Evolutionary conservation across 345 rosid species (phyloP), one percentile per base, ranked within the genome.

Genomic region (Sisymbrium irio): DNA sequence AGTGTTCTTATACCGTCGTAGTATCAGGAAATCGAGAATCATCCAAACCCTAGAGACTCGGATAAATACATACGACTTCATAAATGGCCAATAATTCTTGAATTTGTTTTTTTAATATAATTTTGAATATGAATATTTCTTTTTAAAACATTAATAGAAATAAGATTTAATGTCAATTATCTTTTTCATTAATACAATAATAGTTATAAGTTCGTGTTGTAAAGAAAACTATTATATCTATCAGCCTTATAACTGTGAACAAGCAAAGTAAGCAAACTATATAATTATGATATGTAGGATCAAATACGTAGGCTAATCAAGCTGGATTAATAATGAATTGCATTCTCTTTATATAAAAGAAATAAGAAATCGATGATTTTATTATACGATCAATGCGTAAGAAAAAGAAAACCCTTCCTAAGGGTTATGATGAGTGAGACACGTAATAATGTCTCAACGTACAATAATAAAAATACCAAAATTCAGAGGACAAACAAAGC

Each of bases 401-500:
- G 15, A 32, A 2, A 35, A 18, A 1, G 27, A 55, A 32, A 30
- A 18, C 54, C 65, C 35, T 56, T 13, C 44, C 22, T 30, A 30
- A 27, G 41, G 44, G 54, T 40, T 68, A 15, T n/a, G 32, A 25
- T 12, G 15, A 14, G 15, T 46, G 13, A 46, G 64, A 56, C 54
- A 56, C 10, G 10, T 18, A 30, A 14, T 18, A 14, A 51, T 42
- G 54, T 70, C 58, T 46, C 39, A 70, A 20, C 25, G 10, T 70
- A 69, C 57, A 70, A 15, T 46, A 58, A 45, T n/a, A 13, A 50
- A 65, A 47, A 54, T 33, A 55, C 27, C 51, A 15, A 41, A 73
- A 42, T 14, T 53, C 44, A 65, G 32, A 56, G 42, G 57, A 74
- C 6, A 37, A 58, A 6, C 6, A 49, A 46, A 37, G 9, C 10